Evolutionary conservation across 1,139 yeast genomes (phyloP).

Genomic region (Candida mesenterica): DNA sequence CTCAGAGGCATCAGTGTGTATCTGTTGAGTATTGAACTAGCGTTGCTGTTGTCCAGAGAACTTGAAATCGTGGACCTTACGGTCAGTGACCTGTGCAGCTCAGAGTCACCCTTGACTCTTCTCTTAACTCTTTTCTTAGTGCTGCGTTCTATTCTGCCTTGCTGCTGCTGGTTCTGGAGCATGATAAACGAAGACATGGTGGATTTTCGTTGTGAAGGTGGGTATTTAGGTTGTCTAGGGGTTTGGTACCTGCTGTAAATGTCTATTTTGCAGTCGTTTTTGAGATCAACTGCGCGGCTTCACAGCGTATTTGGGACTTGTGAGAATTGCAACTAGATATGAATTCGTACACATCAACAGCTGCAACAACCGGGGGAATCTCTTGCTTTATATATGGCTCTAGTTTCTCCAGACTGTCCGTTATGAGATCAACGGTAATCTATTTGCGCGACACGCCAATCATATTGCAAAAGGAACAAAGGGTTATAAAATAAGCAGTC

Average conservation of each 20-base stretch:
- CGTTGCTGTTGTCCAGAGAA: not conserved
- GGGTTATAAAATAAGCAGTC: too few species aligned
- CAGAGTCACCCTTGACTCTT: slow-evolving; percentile 3
- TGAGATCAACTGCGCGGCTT: too few species aligned
- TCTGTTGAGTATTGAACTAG: not conserved
- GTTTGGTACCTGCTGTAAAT: too few species aligned
- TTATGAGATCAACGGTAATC: too few species aligned
- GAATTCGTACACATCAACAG: too few species aligned
- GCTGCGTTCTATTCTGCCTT: slow-evolving; percentile 10
- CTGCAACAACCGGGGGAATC: too few species aligned
- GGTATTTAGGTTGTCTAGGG: too few species aligned
- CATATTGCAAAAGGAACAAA: not conserved
- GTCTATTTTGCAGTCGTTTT: too few species aligned
- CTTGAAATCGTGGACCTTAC: not conserved
- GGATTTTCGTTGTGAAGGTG: too few species aligned
- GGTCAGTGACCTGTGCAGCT: not conserved
- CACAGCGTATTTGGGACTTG: too few species aligned
- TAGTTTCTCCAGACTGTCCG: too few species aligned
- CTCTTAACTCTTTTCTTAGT: slow-evolving; percentile 5
- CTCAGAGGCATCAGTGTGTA: not conserved
- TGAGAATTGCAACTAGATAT: too few species aligned
- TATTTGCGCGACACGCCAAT: not conserved
- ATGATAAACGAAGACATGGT: slow-evolving; percentile 13
- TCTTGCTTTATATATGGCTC: not conserved
- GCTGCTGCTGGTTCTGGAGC: slow-evolving; percentile 9